phyloP scores from a whole-genome alignment of 176 grass and related monocot species.

The Tillandsia fasciculata region DNA sequence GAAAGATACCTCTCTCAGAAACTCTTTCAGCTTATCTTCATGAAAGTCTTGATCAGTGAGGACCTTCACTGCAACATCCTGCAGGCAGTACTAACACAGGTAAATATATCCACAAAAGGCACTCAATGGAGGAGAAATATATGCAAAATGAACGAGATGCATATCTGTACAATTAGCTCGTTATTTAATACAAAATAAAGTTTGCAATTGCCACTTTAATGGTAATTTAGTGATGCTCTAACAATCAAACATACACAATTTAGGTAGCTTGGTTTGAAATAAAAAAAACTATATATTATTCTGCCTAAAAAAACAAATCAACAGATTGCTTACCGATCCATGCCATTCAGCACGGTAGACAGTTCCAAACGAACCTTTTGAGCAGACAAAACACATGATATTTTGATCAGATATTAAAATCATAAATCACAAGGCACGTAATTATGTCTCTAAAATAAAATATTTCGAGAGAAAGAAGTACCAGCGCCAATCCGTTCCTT shows the following conservation, averaged over 20 bases:
- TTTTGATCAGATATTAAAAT: neutral
- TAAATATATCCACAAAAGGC: neutral
- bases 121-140: too few species aligned
- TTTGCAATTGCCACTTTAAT: too few species aligned
- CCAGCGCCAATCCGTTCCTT: slow-evolving; percentile 87
- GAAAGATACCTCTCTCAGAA: slow-evolving; percentile 66
- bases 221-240: too few species aligned
- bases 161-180: too few species aligned
- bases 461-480: slow-evolving; percentile 25
- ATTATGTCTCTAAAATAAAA: neutral
- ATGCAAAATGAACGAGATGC: too few species aligned
- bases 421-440: too few species aligned
- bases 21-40: slow-evolving; percentile 68
- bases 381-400: slow-evolving; percentile 1
- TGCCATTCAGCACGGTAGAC: slow-evolving; percentile 93
- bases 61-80: slow-evolving; percentile 97
- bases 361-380: slow-evolving; percentile 76
- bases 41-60: slow-evolving; percentile 64
- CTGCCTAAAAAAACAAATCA: neutral
- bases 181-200: too few species aligned
- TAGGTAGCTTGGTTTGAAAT: neutral
- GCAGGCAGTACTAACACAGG: neutral
- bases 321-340: slow-evolving; percentile 51
- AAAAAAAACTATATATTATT: neutral
- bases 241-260: neutral